Percentiles rank a stretch among this genome's conserved stretches.
Evolutionary conservation across 1,284 basidiomycete species (phyloP).

Genomic region (Macrocystidia cucumis): DNA sequence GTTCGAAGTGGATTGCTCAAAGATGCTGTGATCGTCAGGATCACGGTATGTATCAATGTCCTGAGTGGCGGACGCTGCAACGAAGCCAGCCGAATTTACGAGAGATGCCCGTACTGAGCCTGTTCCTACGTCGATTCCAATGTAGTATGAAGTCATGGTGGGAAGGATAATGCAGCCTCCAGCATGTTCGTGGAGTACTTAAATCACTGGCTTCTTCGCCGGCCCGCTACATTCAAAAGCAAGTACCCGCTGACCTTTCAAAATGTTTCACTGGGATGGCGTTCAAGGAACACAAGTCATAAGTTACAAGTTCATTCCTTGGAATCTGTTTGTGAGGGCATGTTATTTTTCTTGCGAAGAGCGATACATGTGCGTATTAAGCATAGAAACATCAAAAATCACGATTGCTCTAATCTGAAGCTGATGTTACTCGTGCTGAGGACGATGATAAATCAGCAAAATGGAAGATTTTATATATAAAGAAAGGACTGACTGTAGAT

Average conservation of each 20-base stretch:
- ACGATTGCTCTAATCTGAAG: slow-evolving; percentile 43
- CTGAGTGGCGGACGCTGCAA: slow-evolving; percentile 74
- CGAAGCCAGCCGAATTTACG: slow-evolving; percentile 67
- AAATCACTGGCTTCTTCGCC: too few species aligned
- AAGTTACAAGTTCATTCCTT: too few species aligned
- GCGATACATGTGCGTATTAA: slow-evolving; percentile 43
- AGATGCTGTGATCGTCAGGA: slow-evolving; percentile 82
- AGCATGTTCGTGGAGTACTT: too few species aligned
- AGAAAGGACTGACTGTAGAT: slow-evolving; percentile 76
- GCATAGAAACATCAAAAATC: slow-evolving; percentile 22
- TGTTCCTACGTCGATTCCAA: slow-evolving; percentile 81
- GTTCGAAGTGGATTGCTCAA: slow-evolving; percentile 86
- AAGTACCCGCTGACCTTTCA: too few species aligned
- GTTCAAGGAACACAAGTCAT: too few species aligned
- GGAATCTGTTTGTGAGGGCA: slow-evolving; percentile 11
- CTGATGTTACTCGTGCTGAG: slow-evolving; percentile 56
- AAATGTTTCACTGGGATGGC: too few species aligned
- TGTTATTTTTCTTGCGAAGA: slow-evolving; percentile 24
- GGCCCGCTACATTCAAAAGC: too few species aligned
- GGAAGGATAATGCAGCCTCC: too few species aligned
- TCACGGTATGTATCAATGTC: slow-evolving; percentile 84
- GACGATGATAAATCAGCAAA: slow-evolving; percentile 9
- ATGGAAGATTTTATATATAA: slow-evolving; percentile 4
- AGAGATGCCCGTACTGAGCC: slow-evolving; percentile 90
- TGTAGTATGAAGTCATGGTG: too few species aligned